Conservation (phyloP, 2,329 filamentous ascomycete species). For the Beauveria sp. region DNA sequence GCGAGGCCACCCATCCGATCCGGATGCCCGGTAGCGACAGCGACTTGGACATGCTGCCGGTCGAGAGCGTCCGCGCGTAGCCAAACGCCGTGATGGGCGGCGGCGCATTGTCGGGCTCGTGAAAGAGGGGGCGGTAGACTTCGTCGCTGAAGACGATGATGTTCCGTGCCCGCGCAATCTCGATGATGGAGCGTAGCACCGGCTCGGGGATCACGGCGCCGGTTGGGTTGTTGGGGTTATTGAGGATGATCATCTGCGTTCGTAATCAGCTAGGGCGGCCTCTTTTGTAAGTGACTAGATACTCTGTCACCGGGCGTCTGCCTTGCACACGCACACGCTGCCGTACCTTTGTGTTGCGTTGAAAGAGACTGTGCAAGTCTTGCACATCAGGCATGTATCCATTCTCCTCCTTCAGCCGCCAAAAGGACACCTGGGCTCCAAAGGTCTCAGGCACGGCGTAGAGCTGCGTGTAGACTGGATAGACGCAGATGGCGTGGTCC, state of each 20-base stretch:
- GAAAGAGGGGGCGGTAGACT: constrained; percentile 78
- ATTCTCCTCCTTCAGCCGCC: constrained; percentile 59
- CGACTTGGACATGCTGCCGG: constrained; percentile 78
- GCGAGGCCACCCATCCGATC: constrained; percentile 73
- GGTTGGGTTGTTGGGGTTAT: constrained; percentile 80
- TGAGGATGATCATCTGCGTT: constrained; percentile 39
- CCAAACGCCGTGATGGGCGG: constrained; percentile 64
- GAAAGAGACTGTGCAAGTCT: constrained; percentile 58
- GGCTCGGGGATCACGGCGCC: constrained; percentile 59
- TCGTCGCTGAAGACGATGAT: constrained; percentile 70
- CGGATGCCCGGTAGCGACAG: constrained; percentile 77
- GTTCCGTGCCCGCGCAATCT: constrained; percentile 52
- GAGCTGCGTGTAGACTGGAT: constrained; percentile 81
- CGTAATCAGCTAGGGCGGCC: neutral
- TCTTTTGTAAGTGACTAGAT: constrained; percentile 17
- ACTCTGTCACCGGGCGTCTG: neutral
- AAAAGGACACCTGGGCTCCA: constrained; percentile 69
- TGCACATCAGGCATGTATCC: constrained; percentile 60
- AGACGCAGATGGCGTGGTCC: constrained; percentile 80
- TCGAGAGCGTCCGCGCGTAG: constrained; percentile 64
- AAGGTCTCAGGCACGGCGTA: constrained; percentile 67
- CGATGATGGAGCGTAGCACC: constrained; percentile 53
- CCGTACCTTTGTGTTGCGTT: constrained; percentile 59
- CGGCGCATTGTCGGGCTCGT: constrained; percentile 45
- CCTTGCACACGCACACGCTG: constrained; percentile 24